Conservation (phyloP, 257 asterid species). For the Solanum boliviense region DNA sequence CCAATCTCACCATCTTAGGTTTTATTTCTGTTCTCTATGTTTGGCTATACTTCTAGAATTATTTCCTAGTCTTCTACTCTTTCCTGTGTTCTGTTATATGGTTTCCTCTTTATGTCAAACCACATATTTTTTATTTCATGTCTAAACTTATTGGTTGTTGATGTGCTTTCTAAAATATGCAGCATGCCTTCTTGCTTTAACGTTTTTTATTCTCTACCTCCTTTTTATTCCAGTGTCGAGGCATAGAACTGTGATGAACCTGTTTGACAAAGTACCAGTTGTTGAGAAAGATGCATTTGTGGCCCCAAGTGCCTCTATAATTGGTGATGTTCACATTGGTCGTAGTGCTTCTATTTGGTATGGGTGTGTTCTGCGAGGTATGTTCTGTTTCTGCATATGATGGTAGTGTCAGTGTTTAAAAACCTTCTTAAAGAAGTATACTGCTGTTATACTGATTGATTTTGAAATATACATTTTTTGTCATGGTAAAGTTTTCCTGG, state of each 20-base stretch:
- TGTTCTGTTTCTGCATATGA: constrained; percentile 3
- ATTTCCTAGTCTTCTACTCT: not conserved
- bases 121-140: not conserved
- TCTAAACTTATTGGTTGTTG: not conserved
- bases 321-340: constrained; percentile 75
- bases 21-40: not conserved
- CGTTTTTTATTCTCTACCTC: not conserved
- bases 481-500: not conserved
- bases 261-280: constrained; percentile 65
- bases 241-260: constrained; percentile 84
- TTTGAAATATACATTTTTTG: not conserved
- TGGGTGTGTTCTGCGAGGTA: constrained; percentile 92
- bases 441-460: not conserved
- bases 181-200: not conserved
- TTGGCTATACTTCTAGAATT: not conserved
- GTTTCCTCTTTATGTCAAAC: not conserved
- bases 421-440: not conserved
- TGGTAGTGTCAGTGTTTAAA: not conserved
- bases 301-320: constrained; percentile 83
- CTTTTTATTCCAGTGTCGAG: constrained; percentile 50
- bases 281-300: constrained; percentile 73
- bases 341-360: constrained; percentile 81
- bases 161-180: not conserved
- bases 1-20: not conserved
- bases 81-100: not conserved